Conservation (phyloP, 306 rosid species). For the Medicago truncatula region MtrunA17r5.0-ANR NC_053045.1:63682501-63683000, state of each 20-base stretch:
- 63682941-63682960: constrained; percentile 4
- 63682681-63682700: not conserved
- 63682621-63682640: too few species aligned
- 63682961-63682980: constrained; percentile 29
- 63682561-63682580: not conserved
- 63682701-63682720: not conserved
- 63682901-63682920: too few species aligned
- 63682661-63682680: not conserved
- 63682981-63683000: constrained; percentile 1
- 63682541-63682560: not conserved
- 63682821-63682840: constrained; percentile 3
- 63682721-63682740: constrained; percentile 8
- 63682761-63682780: not conserved
- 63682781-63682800: constrained; percentile 13
- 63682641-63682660: too few species aligned
- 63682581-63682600: too few species aligned
- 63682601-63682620: too few species aligned
- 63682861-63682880: too few species aligned
- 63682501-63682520: too few species aligned
- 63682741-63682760: constrained; percentile 6
- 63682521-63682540: not conserved
- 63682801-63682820: not conserved
- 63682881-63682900: too few species aligned
- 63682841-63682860: constrained; percentile 13
- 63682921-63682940: too few species aligned